Percentiles rank a stretch among this genome's conserved stretches.
These are phyloP conservation scores for Eimeria maxima DNA, from an alignment of 169 alveolate genomes.

Conservation along the genomic window DNA sequence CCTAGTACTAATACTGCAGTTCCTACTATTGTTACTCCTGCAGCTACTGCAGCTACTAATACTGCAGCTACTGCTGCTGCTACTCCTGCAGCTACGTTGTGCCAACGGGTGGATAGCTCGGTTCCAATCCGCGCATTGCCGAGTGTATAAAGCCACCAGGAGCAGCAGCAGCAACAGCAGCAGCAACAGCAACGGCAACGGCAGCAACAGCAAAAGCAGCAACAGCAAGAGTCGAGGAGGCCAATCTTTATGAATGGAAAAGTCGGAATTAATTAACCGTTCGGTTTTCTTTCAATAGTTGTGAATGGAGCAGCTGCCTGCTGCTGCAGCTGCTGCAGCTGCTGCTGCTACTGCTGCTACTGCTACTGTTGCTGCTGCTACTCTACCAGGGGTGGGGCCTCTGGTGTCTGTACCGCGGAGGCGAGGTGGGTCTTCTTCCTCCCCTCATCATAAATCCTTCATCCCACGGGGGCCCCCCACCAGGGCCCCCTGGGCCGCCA, in stretches of 20 bases:
- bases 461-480: slow-evolving; percentile 38
- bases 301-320: not conserved
- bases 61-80: slow-evolving; percentile 8
- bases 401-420: slow-evolving; percentile 30
- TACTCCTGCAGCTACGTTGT: too few species aligned
- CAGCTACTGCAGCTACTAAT: not conserved
- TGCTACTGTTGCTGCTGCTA: slow-evolving; percentile 37
- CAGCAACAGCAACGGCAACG: slow-evolving; percentile 26
- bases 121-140: too few species aligned
- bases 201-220: not conserved
- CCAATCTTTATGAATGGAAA: too few species aligned
- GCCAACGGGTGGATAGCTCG: too few species aligned
- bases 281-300: too few species aligned
- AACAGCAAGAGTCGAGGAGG: not conserved
- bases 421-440: not conserved
- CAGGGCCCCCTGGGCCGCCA: not conserved
- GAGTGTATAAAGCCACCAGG: not conserved
- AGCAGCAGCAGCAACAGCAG: slow-evolving; percentile 13
- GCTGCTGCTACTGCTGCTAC: not conserved
- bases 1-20: not conserved
- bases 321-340: slow-evolving; percentile 40
- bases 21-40: not conserved
- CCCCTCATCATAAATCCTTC: not conserved
- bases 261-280: too few species aligned
- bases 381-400: slow-evolving; percentile 41